Conservation (phyloP, 2,329 filamentous ascomycete genomes). For the Neospermospora avenae region DNA sequence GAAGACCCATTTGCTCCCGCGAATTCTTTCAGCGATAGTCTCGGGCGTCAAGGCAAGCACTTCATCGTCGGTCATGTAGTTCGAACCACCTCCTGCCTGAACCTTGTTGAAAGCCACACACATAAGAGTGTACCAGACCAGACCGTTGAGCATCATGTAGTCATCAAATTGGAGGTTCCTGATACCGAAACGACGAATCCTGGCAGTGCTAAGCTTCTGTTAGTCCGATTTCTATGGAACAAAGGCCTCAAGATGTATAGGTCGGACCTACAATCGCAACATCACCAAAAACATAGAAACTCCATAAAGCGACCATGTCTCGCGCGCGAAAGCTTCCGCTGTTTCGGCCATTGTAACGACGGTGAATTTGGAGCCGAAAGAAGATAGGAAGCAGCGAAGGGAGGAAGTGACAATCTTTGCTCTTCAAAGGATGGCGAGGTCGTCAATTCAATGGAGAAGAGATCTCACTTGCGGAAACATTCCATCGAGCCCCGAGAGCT, state of each 20-base stretch:
- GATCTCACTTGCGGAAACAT: not conserved
- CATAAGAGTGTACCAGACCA: constrained; percentile 46
- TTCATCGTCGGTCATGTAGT: constrained; percentile 44
- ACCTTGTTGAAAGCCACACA: constrained; percentile 45
- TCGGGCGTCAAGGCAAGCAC: constrained; percentile 38
- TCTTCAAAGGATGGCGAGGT: not conserved
- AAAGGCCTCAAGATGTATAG: not conserved
- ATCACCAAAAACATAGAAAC: not conserved
- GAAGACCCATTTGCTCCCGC: constrained; percentile 48
- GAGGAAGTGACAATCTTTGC: not conserved
- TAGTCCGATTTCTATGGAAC: not conserved
- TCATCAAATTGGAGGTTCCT: constrained; percentile 42
- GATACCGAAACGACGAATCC: constrained; percentile 7
- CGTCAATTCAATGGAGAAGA: not conserved
- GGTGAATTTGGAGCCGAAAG: not conserved
- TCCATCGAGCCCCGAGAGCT: not conserved
- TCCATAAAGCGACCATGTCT: not conserved
- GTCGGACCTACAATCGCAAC: not conserved
- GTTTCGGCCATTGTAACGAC: not conserved
- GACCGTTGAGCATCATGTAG: constrained; percentile 43
- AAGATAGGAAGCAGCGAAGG: not conserved
- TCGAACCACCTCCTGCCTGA: constrained; percentile 44
- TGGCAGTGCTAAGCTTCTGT: not conserved
- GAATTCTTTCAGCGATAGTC: constrained; percentile 36
- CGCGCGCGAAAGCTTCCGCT: not conserved